Evolutionary conservation across 1,284 basidiomycete species (phyloP).

Genomic region (Entoloma clypeatum): DNA sequence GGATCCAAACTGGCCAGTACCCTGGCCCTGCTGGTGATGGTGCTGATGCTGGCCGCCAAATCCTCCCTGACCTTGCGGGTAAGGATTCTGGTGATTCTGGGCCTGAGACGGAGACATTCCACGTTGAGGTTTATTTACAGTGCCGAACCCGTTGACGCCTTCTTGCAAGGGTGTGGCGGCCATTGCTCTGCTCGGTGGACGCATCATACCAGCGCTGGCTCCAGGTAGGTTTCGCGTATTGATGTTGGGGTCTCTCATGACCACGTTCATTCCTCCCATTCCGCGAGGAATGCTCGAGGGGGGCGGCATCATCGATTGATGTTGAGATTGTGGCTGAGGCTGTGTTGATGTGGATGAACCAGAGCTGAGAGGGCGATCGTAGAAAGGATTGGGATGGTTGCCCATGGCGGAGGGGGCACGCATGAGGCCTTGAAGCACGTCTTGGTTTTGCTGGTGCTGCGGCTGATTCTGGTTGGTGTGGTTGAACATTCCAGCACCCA

Average conservation of each 20-base stretch:
- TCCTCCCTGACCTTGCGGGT: conserved; percentile 14
- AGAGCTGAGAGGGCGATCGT: conserved; percentile 13
- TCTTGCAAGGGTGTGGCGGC: conserved; percentile 8
- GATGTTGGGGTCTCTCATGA: conserved; percentile 6
- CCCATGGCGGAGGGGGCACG: conserved; percentile 8
- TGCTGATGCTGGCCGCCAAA: conserved; percentile 13
- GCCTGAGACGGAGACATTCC: conserved; percentile 11
- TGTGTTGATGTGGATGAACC: conserved; percentile 1
- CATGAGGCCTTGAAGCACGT: conserved; percentile 7
- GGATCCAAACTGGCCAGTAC: too few species aligned
- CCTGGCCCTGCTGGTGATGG: conserved; percentile 13
- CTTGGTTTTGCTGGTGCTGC: conserved; percentile 5
- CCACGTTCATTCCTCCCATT: not conserved
- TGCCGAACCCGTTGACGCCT: not conserved
- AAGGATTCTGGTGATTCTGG: conserved; percentile 11
- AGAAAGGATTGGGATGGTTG: too few species aligned
- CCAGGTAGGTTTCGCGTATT: conserved; percentile 4
- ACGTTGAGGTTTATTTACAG: not conserved
- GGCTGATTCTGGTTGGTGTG: conserved; percentile 4
- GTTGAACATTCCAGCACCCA: conserved; percentile 3
- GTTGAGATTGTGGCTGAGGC: not conserved
- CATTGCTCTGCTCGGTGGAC: conserved; percentile 12
- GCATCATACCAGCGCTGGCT: conserved; percentile 5
- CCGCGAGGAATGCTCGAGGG: conserved; percentile 8
- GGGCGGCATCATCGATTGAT: conserved; percentile 9